Percentiles rank a stretch among this genome's conserved stretches.
Evolutionary conservation across 495 filamentous ascomycete species (phyloP).

Genomic region (Tuber calosporum): DNA sequence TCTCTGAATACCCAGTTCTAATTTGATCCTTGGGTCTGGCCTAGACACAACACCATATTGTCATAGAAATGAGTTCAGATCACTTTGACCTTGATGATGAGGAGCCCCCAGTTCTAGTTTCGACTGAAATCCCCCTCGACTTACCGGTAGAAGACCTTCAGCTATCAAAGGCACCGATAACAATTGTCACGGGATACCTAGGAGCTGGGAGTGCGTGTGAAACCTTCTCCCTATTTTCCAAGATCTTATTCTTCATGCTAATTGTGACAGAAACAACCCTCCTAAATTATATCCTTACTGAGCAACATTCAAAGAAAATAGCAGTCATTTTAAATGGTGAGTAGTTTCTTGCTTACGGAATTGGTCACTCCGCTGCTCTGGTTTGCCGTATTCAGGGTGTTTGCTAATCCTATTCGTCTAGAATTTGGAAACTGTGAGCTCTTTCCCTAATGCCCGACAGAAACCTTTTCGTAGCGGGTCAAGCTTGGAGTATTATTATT

Average conservation of each 20-base stretch:
- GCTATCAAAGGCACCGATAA: conserved; percentile 70
- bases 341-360: neutral
- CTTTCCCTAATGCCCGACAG: neutral
- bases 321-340: conserved; percentile 92
- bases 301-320: conserved; percentile 92
- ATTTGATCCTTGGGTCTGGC: neutral
- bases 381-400: neutral
- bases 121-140: conserved; percentile 43
- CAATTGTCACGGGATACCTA: conserved; percentile 86
- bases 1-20: neutral
- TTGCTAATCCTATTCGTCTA: conserved; percentile 43
- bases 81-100: conserved; percentile 62
- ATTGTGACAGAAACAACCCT: conserved; percentile 63
- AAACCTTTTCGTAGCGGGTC: neutral
- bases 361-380: conserved; percentile 14
- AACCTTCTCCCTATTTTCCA: neutral
- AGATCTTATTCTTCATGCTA: neutral
- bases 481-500: neutral
- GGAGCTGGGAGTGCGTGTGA: conserved; percentile 62
- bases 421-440: conserved; percentile 89
- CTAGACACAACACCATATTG: neutral
- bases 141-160: conserved; percentile 16
- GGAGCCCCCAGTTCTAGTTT: conserved; percentile 64
- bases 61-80: conserved; percentile 28
- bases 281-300: conserved; percentile 88